Conservation (phyloP, 2,329 filamentous ascomycete genomes). For the Aspergillus persii region DNA sequence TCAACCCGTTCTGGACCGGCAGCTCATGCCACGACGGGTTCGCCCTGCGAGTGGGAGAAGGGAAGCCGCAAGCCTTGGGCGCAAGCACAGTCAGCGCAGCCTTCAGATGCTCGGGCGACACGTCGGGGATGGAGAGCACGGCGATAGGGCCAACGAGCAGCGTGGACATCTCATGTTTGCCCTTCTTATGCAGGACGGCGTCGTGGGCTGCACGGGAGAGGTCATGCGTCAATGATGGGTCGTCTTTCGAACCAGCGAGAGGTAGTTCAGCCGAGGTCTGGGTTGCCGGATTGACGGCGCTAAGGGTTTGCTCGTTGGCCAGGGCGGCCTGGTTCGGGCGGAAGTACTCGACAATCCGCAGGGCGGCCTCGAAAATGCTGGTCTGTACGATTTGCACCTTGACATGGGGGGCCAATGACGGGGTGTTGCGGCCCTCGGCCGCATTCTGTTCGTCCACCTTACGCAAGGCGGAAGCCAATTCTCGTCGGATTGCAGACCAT, state of each 20-base stretch:
- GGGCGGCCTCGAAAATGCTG: slow-evolving; percentile 80
- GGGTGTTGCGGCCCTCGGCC: slow-evolving; percentile 47
- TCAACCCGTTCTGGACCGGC: slow-evolving; percentile 73
- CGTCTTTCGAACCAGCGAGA: slow-evolving; percentile 32
- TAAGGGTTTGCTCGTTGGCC: slow-evolving; percentile 20
- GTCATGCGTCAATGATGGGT: slow-evolving; percentile 54
- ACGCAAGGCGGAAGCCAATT: slow-evolving; percentile 59
- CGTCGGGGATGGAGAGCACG: slow-evolving; percentile 73
- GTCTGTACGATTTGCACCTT: slow-evolving; percentile 84
- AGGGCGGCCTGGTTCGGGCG: slow-evolving; percentile 45
- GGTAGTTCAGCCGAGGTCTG: slow-evolving; percentile 33
- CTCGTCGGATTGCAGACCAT: slow-evolving; percentile 70
- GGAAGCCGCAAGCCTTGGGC: slow-evolving; percentile 69
- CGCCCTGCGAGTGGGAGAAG: slow-evolving; percentile 71
- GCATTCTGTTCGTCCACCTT: slow-evolving; percentile 69
- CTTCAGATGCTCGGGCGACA: slow-evolving; percentile 81
- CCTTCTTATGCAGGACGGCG: slow-evolving; percentile 50
- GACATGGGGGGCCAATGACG: slow-evolving; percentile 57
- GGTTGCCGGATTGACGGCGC: slow-evolving; percentile 27
- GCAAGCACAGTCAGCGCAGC: slow-evolving; percentile 75
- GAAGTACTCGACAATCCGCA: slow-evolving; percentile 85
- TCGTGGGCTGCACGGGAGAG: slow-evolving; percentile 57
- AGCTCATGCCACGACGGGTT: slow-evolving; percentile 80
- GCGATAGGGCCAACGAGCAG: slow-evolving; percentile 80
- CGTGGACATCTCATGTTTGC: slow-evolving; percentile 64